Conservation (phyloP, 306 rosid species). For the Chamaecrista fasciculata region DNA sequence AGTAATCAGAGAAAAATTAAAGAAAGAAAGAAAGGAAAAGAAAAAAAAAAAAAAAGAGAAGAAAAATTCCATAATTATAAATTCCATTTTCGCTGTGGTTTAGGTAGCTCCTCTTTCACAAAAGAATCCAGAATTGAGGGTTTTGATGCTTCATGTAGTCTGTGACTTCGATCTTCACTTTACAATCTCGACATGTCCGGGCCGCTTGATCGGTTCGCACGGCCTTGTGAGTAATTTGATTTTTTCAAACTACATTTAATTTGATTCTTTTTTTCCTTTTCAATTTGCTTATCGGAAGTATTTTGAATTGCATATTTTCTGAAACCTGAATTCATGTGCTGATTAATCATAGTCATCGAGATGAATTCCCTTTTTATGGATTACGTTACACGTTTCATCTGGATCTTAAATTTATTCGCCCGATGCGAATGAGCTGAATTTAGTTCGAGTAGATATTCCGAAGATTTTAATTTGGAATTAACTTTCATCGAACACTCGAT, state of each 20-base stretch:
- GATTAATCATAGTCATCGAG: neutral
- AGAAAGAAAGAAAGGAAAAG: no score
- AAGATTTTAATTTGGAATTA: neutral
- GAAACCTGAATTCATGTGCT: neutral
- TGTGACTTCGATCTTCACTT: slow-evolving; percentile 1
- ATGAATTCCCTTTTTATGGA: slow-evolving; percentile 13
- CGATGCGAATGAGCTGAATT: slow-evolving; percentile 26
- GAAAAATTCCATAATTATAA: neutral
- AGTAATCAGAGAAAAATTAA: no score
- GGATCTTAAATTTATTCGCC: neutral
- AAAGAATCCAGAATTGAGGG: neutral
- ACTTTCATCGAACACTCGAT: neutral
- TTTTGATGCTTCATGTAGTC: slow-evolving; percentile 29
- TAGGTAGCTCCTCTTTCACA: neutral
- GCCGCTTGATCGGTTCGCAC: slow-evolving; percentile 78
- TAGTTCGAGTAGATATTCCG: neutral
- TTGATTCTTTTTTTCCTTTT: no score
- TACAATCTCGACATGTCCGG: slow-evolving; percentile 61
- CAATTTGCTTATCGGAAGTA: neutral
- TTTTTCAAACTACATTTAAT: neutral
- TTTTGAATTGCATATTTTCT: slow-evolving; percentile 6
- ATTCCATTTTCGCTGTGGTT: neutral
- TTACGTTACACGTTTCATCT: slow-evolving; percentile 10
- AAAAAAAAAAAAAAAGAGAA: neutral
- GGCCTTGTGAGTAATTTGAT: slow-evolving; percentile 63